Conservation (phyloP, 2,329 filamentous ascomycete species). For the Passalora sequoiae region DNA sequence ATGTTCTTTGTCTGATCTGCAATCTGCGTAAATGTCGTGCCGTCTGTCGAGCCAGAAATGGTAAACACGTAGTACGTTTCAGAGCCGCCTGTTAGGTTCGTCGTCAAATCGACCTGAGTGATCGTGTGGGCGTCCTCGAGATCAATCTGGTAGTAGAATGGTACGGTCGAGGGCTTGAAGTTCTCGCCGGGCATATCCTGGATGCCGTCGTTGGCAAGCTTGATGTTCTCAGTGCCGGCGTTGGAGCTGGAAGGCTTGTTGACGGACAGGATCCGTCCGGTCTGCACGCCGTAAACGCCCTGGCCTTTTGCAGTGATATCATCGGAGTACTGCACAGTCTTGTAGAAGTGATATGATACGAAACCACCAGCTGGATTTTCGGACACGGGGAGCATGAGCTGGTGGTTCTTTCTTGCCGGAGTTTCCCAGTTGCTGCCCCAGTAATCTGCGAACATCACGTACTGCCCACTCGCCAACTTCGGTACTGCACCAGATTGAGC, state of each 20-base stretch:
- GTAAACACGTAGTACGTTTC: slow-evolving; percentile 23
- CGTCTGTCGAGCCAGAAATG: slow-evolving; percentile 17
- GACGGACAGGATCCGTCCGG: slow-evolving; percentile 18
- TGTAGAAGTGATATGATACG: slow-evolving; percentile 19
- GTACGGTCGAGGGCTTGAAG: slow-evolving; percentile 17
- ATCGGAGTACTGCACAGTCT: slow-evolving; percentile 17
- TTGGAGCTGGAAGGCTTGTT: slow-evolving; percentile 13
- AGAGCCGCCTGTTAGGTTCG: slow-evolving; percentile 16
- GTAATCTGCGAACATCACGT: slow-evolving; percentile 16
- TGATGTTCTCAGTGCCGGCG: slow-evolving; percentile 10
- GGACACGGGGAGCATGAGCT: slow-evolving; percentile 19
- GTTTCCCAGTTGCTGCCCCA: slow-evolving; percentile 21
- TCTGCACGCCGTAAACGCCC: slow-evolving; percentile 20
- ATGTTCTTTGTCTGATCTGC: slow-evolving; percentile 10
- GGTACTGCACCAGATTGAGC: slow-evolving; percentile 20
- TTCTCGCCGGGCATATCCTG: slow-evolving; percentile 9
- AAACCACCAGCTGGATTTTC: slow-evolving; percentile 10
- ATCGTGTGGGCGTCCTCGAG: slow-evolving; percentile 12
- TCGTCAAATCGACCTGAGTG: slow-evolving; percentile 18
- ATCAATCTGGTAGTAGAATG: slow-evolving; percentile 23
- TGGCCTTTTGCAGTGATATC: slow-evolving; percentile 12
- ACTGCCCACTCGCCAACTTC: slow-evolving; percentile 7
- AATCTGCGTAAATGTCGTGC: slow-evolving; percentile 7
- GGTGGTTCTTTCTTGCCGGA: slow-evolving; percentile 14
- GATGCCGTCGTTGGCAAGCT: slow-evolving; percentile 16